Evolutionary conservation across 345 rosid species (phyloP), one percentile per base, ranked within the genome.

Genomic region (Heritiera fomes): DNA sequence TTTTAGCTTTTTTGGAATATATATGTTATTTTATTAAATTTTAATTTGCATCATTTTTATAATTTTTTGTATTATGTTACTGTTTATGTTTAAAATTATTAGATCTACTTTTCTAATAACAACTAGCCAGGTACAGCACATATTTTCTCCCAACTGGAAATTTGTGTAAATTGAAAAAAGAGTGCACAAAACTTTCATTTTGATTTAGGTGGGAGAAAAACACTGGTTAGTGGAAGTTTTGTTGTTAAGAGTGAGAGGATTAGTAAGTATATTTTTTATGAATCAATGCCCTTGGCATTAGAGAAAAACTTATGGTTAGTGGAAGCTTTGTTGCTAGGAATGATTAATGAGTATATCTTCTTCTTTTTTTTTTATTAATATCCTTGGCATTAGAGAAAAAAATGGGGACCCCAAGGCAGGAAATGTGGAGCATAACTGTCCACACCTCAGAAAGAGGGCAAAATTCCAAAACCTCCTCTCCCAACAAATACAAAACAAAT

Each of bases 361-460:
- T 34, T 34, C 1, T 10, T 75, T 66, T 43, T 66, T 20, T 15
- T 46, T 23, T 64, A 82, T 49, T 62, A 8, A 75, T 3, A 13
- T 14, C 18, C 4, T 67, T 52, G 40, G 73, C 23, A 63, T 46
- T 40, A 14, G 73, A 28, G 59, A 17, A 58, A 43, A 20, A 68
- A 53, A 15, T 14, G 65, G 83, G 85, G 83, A 30, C 78, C 82
- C 81, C 63, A 62, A 34, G 9, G 76, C 61, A 70, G 55, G 80
- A 87, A 76, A 83, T 78, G 85, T 78, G 88, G 86, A 82, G 84
- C 84, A 70, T 70, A 73, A 72, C 79, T 71, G 86, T 82, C 74
- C 84, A 80, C 83, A 66, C 80, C 79, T 73, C 79, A 63, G 58
- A 62, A 62, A 43, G 50, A 7, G 9, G 55, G 55, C 75, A 80